Percentiles rank a stretch among this genome's conserved stretches.
Evolutionary conservation across 768 basidiomycete genomes (phyloP).

Genomic region (Phylloporus sp.): DNA sequence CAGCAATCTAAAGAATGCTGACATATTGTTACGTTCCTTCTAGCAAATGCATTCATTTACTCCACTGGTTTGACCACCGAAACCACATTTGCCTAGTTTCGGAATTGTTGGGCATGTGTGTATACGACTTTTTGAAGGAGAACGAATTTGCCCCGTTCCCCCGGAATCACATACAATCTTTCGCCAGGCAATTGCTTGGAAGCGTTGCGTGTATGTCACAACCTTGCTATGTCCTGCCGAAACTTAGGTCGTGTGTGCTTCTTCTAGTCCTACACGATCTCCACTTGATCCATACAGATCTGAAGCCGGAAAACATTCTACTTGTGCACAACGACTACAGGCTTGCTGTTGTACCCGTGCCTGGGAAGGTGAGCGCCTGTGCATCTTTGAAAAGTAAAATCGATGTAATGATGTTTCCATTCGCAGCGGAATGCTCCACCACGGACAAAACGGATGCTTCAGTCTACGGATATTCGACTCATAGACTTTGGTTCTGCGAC

Average conservation of each 20-base stretch:
- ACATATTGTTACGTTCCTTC: constrained; percentile 2
- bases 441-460: constrained; percentile 71
- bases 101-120: constrained; percentile 92
- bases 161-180: constrained; percentile 92
- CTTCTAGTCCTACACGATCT: constrained; percentile 81
- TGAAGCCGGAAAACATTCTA: constrained; percentile 98
- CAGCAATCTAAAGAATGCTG: constrained; percentile 19
- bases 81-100: constrained; percentile 98
- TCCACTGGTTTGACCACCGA: constrained; percentile 92
- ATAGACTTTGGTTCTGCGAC: constrained; percentile 99
- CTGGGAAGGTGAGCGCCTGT: constrained; percentile 53
- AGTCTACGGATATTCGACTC: constrained; percentile 86
- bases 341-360: constrained; percentile 51
- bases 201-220: constrained; percentile 84
- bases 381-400: neutral
- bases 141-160: constrained; percentile 97
- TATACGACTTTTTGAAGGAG: constrained; percentile 98
- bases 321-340: constrained; percentile 82
- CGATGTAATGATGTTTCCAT: constrained; percentile 11
- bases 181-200: constrained; percentile 85
- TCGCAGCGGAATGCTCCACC: constrained; percentile 58
- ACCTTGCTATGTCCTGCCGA: neutral
- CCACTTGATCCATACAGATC: constrained; percentile 92
- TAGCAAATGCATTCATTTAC: constrained; percentile 96
- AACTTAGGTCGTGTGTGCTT: constrained; percentile 6